Conservation (phyloP, 179 eudicot genomes). For the Carnegiea gigantea region DNA sequence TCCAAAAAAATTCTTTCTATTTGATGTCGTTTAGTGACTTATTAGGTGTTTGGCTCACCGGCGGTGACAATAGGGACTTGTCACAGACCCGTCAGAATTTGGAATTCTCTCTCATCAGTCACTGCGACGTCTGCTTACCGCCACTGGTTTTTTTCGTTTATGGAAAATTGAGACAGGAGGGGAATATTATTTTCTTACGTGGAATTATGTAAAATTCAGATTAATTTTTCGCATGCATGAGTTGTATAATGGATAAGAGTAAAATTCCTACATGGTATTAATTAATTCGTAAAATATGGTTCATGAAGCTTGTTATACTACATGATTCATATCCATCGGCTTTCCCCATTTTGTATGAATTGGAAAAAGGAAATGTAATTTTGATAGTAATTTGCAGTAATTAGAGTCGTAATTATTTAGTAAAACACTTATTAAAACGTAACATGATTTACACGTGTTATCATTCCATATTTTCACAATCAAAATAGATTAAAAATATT, state of each 20-base stretch:
- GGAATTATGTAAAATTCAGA: not conserved
- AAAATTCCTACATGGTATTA: too few species aligned
- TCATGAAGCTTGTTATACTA: too few species aligned
- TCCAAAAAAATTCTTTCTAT: not conserved
- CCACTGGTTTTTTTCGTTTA: not conserved
- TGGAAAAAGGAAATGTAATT: too few species aligned
- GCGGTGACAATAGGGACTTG: conserved; percentile 14
- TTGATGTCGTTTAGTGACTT: conserved; percentile 14
- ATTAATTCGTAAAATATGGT: too few species aligned
- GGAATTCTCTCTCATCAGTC: not conserved
- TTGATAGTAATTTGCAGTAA: too few species aligned
- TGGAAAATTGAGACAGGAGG: not conserved
- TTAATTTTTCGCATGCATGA: not conserved
- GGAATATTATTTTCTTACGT: not conserved
- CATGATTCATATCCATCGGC: too few species aligned
- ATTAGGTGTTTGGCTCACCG: not conserved
- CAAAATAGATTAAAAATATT: too few species aligned
- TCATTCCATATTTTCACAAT: too few species aligned
- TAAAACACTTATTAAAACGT: too few species aligned
- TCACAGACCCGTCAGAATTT: conserved; percentile 16
- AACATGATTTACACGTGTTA: too few species aligned
- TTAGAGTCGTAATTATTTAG: too few species aligned
- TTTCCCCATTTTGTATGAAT: too few species aligned
- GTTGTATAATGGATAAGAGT: not conserved
- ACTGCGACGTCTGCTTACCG: not conserved